A percentile compares a stretch with the other conserved stretches of the same genome.
Conservation (phyloP, 441 rosid genomes). For the Melastoma candidum region DNA sequence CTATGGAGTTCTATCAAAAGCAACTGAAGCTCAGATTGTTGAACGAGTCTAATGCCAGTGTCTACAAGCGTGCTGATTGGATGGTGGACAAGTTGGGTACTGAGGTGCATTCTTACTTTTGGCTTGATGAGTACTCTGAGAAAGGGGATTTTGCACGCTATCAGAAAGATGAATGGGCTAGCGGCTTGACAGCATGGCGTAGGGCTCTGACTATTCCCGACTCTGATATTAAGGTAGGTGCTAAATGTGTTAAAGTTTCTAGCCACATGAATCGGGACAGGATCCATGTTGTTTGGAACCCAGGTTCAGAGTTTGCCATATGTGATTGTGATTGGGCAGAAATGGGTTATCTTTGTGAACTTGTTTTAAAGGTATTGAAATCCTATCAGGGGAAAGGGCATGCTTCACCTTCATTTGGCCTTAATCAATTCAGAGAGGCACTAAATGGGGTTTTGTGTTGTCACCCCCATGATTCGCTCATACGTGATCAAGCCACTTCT, state of each 20-base stretch:
- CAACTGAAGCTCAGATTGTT: constrained; percentile 66
- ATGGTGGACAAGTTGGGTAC: constrained; percentile 81
- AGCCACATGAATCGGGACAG: constrained; percentile 39
- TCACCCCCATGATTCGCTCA: constrained; percentile 59
- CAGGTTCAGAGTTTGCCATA: constrained; percentile 62
- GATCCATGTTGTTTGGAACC: constrained; percentile 57
- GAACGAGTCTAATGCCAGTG: constrained; percentile 53
- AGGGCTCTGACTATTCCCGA: constrained; percentile 63
- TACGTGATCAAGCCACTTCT: constrained; percentile 73
- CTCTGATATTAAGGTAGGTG: constrained; percentile 44
- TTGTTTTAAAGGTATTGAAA: constrained; percentile 48
- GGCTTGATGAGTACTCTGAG: constrained; percentile 89
- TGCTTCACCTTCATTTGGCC: constrained; percentile 37
- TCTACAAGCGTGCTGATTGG: constrained; percentile 82
- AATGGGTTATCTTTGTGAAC: constrained; percentile 74
- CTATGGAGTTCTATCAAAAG: constrained; percentile 81
- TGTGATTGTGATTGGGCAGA: constrained; percentile 80
- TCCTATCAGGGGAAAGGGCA: constrained; percentile 28
- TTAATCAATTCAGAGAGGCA: constrained; percentile 48
- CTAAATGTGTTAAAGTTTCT: constrained; percentile 44
- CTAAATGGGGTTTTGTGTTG: constrained; percentile 50
- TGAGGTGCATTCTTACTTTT: constrained; percentile 81
- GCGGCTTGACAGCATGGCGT: constrained; percentile 77
- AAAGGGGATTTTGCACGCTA: constrained; percentile 68
- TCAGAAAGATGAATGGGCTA: constrained; percentile 80